Evolutionary conservation across 2,329 filamentous ascomycete species (phyloP).

Genomic region (Aspergillus pseudonomiae): DNA sequence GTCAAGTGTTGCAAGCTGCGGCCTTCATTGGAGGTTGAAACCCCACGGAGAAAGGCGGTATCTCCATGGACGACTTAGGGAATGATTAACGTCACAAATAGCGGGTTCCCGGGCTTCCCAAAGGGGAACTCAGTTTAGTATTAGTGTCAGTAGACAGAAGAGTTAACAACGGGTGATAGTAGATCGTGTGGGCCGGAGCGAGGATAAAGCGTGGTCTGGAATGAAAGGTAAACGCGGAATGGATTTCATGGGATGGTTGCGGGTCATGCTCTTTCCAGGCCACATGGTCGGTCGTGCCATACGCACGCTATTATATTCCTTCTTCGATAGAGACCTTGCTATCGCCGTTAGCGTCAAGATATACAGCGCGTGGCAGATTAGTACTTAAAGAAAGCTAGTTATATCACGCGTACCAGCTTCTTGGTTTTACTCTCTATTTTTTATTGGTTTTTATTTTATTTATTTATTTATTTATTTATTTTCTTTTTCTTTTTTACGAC

Average conservation of each 20-base stretch:
- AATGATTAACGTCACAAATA: constrained; percentile 7
- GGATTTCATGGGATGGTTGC: not conserved
- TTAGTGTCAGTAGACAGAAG: not conserved
- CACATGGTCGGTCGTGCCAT: constrained; percentile 6
- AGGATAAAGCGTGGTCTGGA: constrained; percentile 10
- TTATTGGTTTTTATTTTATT: no score
- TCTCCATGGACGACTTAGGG: not conserved
- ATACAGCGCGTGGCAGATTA: not conserved
- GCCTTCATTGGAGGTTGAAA: constrained; percentile 7
- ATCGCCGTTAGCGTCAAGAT: not conserved
- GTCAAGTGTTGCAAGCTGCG: constrained; percentile 5
- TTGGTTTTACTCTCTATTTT: not conserved
- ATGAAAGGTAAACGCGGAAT: constrained; percentile 1
- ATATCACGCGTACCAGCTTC: not conserved
- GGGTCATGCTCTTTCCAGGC: constrained; percentile 8
- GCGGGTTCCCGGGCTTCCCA: not conserved
- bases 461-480: not conserved
- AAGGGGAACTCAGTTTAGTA: not conserved
- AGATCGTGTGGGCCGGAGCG: constrained; percentile 10
- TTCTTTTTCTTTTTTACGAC: not conserved
- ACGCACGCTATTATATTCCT: not conserved
- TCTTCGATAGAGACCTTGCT: not conserved
- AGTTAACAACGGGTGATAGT: not conserved
- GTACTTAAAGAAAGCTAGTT: not conserved
- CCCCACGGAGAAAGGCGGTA: constrained; percentile 8